phyloP scores from a whole-genome alignment of 1,284 basidiomycete genomes.

The Naganishia liquefaciens region DNA sequence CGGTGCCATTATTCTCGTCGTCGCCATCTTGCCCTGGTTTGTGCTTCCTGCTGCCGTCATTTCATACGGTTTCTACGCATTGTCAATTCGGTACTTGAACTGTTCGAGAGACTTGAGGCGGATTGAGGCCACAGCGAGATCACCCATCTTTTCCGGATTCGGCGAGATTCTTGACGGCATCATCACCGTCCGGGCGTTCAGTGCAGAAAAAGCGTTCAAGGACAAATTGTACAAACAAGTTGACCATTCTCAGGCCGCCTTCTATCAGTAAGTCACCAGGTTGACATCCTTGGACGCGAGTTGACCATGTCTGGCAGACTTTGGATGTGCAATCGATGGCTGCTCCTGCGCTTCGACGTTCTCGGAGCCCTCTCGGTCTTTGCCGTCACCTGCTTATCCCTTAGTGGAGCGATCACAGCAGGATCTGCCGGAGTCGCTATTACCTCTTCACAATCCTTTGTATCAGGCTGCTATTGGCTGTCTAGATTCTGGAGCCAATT shows the following conservation, averaged over 20 bases:
- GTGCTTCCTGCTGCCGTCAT: constrained; percentile 69
- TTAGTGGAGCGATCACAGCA: constrained; percentile 66
- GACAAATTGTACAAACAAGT: constrained; percentile 68
- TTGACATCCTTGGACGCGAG: too few species aligned
- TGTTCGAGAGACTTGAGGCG: constrained; percentile 74
- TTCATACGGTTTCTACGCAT: constrained; percentile 61
- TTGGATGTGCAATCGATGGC: constrained; percentile 54
- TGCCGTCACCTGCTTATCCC: constrained; percentile 71
- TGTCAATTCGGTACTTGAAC: constrained; percentile 72
- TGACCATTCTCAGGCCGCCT: constrained; percentile 61
- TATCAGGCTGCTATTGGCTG: constrained; percentile 46
- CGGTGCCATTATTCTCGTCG: constrained; percentile 62
- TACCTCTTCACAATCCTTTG: constrained; percentile 55
- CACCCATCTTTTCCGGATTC: constrained; percentile 60
- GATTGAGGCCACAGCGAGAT: constrained; percentile 62
- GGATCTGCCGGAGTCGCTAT: constrained; percentile 84
- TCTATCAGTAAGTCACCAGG: constrained; percentile 45
- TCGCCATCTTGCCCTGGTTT: constrained; percentile 72
- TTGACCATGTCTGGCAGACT: constrained; percentile 5
- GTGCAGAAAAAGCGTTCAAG: constrained; percentile 76
- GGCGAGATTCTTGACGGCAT: constrained; percentile 75
- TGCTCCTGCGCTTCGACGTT: constrained; percentile 67
- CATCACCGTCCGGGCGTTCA: constrained; percentile 84
- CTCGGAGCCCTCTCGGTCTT: constrained; percentile 75
- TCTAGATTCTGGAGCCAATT: constrained; percentile 53